Base-by-base conservation (phyloP, 1,139 yeast genomes). In the Suhomyces atakaporum region DNA sequence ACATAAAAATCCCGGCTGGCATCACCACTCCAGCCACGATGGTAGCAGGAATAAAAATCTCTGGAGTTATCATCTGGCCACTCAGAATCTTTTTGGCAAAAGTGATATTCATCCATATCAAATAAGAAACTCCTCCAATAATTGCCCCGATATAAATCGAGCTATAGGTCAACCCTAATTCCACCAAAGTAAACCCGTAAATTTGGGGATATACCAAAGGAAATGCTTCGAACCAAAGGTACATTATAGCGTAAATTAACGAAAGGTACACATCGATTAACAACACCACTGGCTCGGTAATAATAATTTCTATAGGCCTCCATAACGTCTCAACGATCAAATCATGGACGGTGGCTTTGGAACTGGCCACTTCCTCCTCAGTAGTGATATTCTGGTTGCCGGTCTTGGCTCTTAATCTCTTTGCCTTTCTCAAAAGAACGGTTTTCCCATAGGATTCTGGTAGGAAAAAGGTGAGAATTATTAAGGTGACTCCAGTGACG, bases 211-310 rank as follows among this genome's bases (percentile, higher is more conserved):
- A 79, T 1, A 77, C 78, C 34, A 79, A 64, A 7, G 86, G 85
- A 54, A 76, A 74, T 1, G 79, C 81, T 54, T 80, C 85, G 47
- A 80, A 77, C 68, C 75, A 79, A 33, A 79, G 60, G 50, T 79
- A 80, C 52, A 75, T 54, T 21, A 76, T 57, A 19, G 81, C 70
- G 55, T 79, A 80, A 13, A 74, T 64, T 49, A 80, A 57, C 2
- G 82, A 71, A 46, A 75, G 60, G 53, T 80, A 79, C 14, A 74
- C 20, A 47, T 79, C 60, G 49, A 73, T 61, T 55, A 69, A 47
- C 54, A 80, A 38, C 40, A 71, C 69, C 33, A 72, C 67, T 27
- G 77, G 73, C 58, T 77, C 73, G 45, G 56, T 54, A 8, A 72
- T 43, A 4, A 67, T 58, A 29, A 73, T 63, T 42, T 66, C 68